These are phyloP conservation scores for Leonotis leonurus DNA, from an alignment of 257 asterid genomes.

Conservation along the genomic window DNA sequence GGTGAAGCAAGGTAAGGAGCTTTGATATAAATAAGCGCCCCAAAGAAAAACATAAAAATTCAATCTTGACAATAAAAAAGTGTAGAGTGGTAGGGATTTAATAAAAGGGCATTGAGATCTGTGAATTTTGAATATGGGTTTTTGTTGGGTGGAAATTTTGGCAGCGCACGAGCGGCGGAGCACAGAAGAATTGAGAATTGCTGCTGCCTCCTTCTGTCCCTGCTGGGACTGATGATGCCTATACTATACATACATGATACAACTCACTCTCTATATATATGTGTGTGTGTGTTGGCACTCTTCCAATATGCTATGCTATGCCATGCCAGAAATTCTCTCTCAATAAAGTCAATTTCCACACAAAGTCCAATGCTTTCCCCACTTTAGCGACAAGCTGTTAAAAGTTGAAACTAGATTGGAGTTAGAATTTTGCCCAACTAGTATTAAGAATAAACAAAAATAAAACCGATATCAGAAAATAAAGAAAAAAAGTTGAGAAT, in stretches of 20 bases:
- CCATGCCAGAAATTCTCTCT: background rate
- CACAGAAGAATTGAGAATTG: conserved; percentile 12
- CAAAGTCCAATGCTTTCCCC: conserved; percentile 33
- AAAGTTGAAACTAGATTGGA: conserved; percentile 15
- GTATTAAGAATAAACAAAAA: too few relatives aligned
- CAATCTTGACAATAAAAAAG: conserved; percentile 15
- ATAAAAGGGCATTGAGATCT: conserved; percentile 40
- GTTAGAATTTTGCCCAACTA: too few relatives aligned
- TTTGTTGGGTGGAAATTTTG: conserved; percentile 27
- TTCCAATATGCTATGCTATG: conserved; percentile 10
- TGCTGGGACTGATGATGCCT: conserved; percentile 28
- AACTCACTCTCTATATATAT: background rate
- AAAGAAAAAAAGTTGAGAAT: too few relatives aligned
- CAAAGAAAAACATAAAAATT: background rate
- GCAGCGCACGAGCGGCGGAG: conserved; percentile 65
- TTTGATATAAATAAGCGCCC: conserved; percentile 14
- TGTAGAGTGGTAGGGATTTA: background rate
- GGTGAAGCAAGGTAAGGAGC: conserved; percentile 37
- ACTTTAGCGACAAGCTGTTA: conserved; percentile 27
- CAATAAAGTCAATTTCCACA: conserved; percentile 33
- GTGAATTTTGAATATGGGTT: conserved; percentile 27
- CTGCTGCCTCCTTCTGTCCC: conserved; percentile 7
- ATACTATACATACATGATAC: background rate
- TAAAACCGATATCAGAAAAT: background rate
- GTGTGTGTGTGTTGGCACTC: conserved; percentile 8